Evolutionary conservation across 2,329 filamentous ascomycete species (phyloP).

Genomic region (Thielaviopsis musarum): DNA sequence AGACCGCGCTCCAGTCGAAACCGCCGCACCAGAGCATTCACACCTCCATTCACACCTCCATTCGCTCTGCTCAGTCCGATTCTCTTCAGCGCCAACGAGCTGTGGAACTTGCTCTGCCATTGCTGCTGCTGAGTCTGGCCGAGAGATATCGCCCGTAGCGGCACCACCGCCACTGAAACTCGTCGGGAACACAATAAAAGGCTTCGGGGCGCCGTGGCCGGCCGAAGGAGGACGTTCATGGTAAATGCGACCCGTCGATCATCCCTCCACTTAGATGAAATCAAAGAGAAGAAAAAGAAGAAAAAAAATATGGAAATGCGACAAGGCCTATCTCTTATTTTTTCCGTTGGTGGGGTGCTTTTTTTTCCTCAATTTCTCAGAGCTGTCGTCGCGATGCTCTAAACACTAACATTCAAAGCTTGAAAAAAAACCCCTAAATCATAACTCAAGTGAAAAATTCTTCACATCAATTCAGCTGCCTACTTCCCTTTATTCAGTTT

Average conservation of each 20-base stretch:
- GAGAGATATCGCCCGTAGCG: neutral
- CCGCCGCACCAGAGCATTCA: neutral
- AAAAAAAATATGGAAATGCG: neutral
- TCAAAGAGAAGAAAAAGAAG: neutral
- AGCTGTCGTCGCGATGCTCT: too few relatives aligned
- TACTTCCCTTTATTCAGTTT: too few relatives aligned
- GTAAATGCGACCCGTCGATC: neutral
- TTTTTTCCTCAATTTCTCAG: neutral
- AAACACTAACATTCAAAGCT: too few relatives aligned
- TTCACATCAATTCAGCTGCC: too few relatives aligned
- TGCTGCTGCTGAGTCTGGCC: neutral
- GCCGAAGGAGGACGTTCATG: conserved; percentile 10
- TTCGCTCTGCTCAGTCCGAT: neutral
- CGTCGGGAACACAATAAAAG: neutral
- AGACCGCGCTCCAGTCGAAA: neutral
- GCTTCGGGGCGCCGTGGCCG: neutral
- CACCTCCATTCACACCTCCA: neutral
- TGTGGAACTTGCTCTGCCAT: neutral
- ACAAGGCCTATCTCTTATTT: neutral
- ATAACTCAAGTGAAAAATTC: too few relatives aligned
- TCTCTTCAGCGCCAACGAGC: neutral
- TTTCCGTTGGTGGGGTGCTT: neutral
- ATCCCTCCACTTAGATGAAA: neutral
- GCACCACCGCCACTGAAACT: neutral
- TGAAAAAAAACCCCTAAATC: too few relatives aligned